A percentile compares a stretch with the other conserved stretches of the same genome.
These are phyloP conservation scores for Apiotrichum mycotoxinovorans DNA, from an alignment of 1,284 basidiomycete genomes.

Conservation along the genomic window DNA sequence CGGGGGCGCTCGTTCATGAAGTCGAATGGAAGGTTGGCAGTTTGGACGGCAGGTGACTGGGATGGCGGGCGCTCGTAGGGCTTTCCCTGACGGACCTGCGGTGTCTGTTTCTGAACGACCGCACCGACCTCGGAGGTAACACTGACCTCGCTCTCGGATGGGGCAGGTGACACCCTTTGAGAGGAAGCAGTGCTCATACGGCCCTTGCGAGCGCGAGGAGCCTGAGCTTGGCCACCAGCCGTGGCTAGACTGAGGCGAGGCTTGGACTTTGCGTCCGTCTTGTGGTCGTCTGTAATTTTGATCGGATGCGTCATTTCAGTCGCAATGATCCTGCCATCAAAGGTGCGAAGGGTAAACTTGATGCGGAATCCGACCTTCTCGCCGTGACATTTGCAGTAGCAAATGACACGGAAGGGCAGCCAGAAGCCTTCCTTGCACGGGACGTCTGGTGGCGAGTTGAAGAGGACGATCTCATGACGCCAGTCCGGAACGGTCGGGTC, in stretches of 20 bases:
- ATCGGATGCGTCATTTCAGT: constrained; percentile 83
- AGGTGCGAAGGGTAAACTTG: constrained; percentile 81
- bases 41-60: constrained; percentile 29
- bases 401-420: constrained; percentile 92
- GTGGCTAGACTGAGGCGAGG: constrained; percentile 23
- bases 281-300: constrained; percentile 99
- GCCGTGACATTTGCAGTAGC: constrained; percentile 97
- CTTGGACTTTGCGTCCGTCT: constrained; percentile 59
- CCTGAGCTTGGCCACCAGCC: constrained; percentile 8
- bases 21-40: constrained; percentile 27
- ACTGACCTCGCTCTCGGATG: constrained; percentile 41
- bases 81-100: constrained; percentile 35
- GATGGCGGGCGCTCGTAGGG: constrained; percentile 43
- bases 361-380: constrained; percentile 95
- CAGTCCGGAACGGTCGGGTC: constrained; percentile 41
- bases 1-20: constrained; percentile 22
- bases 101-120: constrained; percentile 40
- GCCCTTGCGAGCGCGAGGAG: constrained; percentile 35
- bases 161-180: constrained; percentile 36
- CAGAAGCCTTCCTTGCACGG: constrained; percentile 79
- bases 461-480: constrained; percentile 74
- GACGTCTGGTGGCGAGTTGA: constrained; percentile 90
- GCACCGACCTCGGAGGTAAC: constrained; percentile 45
- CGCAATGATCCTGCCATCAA: constrained; percentile 75
- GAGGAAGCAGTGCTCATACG: constrained; percentile 40